Conservation (phyloP, 2,329 filamentous ascomycete species). For the Fusarium fujikuroi region DNA sequence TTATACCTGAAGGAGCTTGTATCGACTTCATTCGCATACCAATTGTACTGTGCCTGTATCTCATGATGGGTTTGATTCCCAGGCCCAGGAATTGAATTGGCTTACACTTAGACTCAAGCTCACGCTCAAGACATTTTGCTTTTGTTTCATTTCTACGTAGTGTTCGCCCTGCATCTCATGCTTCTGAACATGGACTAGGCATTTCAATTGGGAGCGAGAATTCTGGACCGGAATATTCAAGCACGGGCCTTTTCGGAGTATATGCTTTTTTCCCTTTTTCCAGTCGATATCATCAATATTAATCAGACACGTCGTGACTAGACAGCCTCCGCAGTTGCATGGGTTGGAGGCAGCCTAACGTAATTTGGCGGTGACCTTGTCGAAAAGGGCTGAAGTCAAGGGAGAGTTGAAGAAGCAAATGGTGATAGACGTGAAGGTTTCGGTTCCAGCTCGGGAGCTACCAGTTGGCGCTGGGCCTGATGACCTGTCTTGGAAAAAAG, state of each 20-base stretch:
- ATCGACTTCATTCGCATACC: background rate
- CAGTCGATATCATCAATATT: background rate
- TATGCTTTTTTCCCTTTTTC: conserved; percentile 30
- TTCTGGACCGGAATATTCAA: conserved; percentile 22
- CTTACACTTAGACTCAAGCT: conserved; percentile 13
- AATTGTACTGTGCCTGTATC: background rate
- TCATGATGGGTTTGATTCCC: background rate
- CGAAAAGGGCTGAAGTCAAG: conserved; percentile 14
- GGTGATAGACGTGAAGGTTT: conserved; percentile 6
- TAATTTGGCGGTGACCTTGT: conserved; percentile 10
- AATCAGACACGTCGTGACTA: conserved; percentile 13
- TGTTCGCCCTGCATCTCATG: conserved; percentile 24
- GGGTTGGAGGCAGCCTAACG: conserved; percentile 4
- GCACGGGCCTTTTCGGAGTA: conserved; percentile 23
- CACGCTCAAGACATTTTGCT: conserved; percentile 22
- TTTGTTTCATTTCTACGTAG: background rate
- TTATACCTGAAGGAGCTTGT: conserved; percentile 1
- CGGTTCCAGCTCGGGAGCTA: conserved; percentile 27
- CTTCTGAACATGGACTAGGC: conserved; percentile 15
- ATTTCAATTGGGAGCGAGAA: conserved; percentile 2
- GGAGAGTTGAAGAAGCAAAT: conserved; percentile 4
- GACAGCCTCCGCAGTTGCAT: conserved; percentile 14
- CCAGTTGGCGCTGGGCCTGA: conserved; percentile 22
- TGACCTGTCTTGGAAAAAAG: conserved; percentile 19
- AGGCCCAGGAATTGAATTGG: background rate